Conservation (phyloP, 164 flowering plant genomes). For the Piper longum region DNA sequence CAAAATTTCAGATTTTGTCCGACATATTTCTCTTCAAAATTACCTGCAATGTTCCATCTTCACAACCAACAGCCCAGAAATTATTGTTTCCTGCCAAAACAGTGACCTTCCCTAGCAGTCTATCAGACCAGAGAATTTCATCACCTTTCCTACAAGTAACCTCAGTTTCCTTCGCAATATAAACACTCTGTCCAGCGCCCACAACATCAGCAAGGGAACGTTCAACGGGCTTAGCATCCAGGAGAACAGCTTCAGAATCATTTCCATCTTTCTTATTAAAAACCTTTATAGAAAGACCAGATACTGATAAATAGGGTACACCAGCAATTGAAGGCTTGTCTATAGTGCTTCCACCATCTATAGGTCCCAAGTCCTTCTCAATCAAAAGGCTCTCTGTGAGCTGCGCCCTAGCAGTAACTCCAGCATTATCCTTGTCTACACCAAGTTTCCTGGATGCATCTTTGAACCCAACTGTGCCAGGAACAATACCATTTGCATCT, state of each 20-base stretch:
- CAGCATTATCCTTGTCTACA: conserved; percentile 42
- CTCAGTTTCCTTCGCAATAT: conserved; percentile 64
- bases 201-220: conserved; percentile 63
- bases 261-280: conserved; percentile 62
- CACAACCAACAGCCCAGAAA: conserved; percentile 97
- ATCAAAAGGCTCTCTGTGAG: conserved; percentile 73
- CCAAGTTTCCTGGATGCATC: conserved; percentile 30
- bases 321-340: conserved; percentile 37
- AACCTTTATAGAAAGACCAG: conserved; percentile 53
- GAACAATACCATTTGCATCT: conserved; percentile 26
- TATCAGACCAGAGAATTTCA: conserved; percentile 79
- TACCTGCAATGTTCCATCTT: conserved; percentile 95
- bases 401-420: conserved; percentile 65
- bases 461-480: conserved; percentile 19
- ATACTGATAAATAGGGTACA: conserved; percentile 17
- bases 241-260: conserved; percentile 42
- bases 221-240: conserved; percentile 78
- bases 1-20: no score
- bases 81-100: conserved; percentile 95
- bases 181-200: conserved; percentile 40
- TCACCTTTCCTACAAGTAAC: conserved; percentile 56
- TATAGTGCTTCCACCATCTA: conserved; percentile 38
- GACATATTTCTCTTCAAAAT: no score
- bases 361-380: conserved; percentile 57
- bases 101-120: conserved; percentile 70